Evolutionary conservation across 495 filamentous ascomycete genomes (phyloP).

Genomic region (Rhypophila decipiens): DNA sequence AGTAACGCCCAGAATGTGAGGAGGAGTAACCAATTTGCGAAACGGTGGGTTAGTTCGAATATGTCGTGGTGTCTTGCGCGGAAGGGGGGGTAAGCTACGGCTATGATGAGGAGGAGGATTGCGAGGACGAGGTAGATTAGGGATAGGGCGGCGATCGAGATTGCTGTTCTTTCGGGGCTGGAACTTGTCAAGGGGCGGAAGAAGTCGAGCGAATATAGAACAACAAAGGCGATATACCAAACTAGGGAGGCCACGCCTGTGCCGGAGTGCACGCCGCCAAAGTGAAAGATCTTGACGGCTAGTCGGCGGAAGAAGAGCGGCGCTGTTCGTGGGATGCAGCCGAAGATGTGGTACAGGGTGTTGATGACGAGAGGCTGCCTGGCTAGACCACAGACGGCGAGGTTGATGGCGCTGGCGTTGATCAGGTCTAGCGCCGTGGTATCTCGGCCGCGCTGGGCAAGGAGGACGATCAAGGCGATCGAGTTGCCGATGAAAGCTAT

Average conservation of each 20-base stretch:
- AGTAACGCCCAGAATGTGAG: slow-evolving; percentile 57
- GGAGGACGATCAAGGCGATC: slow-evolving; percentile 23
- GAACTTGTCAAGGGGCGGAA: too few relatives aligned
- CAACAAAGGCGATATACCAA: slow-evolving; percentile 58
- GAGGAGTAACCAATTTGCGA: slow-evolving; percentile 57
- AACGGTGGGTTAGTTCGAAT: slow-evolving; percentile 62
- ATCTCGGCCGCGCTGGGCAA: slow-evolving; percentile 11
- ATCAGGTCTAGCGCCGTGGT: slow-evolving; percentile 20
- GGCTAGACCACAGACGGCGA: slow-evolving; percentile 48
- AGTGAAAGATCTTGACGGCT: slow-evolving; percentile 66
- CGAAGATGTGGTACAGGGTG: slow-evolving; percentile 56
- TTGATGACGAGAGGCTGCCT: slow-evolving; percentile 72
- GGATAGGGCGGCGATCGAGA: slow-evolving; percentile 15
- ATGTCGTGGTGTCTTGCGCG: slow-evolving; percentile 51
- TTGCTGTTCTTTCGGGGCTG: too few relatives aligned
- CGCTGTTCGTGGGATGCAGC: slow-evolving; percentile 47
- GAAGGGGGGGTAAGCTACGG: slow-evolving; percentile 45
- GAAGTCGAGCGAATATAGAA: slow-evolving; percentile 42
- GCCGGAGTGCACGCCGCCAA: slow-evolving; percentile 70
- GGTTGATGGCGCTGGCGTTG: slow-evolving; percentile 38
- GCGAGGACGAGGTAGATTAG: slow-evolving; percentile 34
- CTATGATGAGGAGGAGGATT: slow-evolving; percentile 34
- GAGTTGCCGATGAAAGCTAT: slow-evolving; percentile 25
- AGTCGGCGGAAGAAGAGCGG: slow-evolving; percentile 59
- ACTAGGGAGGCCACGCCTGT: slow-evolving; percentile 59